phyloP scores from a whole-genome alignment of 495 filamentous ascomycete genomes.

The Penicillium lividum region DNA sequence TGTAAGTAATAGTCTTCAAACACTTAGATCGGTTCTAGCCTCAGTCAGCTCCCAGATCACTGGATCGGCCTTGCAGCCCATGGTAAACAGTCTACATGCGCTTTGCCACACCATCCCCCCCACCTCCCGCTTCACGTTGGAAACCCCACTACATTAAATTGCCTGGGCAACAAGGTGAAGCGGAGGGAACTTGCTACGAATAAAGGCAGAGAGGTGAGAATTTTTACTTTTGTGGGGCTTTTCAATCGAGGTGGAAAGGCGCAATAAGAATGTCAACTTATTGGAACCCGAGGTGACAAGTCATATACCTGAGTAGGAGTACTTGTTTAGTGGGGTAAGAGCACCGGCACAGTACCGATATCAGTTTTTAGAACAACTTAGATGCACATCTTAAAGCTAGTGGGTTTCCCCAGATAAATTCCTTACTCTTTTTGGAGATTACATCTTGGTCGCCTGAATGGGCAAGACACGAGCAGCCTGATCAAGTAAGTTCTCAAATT shows the following conservation, averaged over 20 bases:
- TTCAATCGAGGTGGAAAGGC: no score
- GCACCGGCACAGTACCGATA: no score
- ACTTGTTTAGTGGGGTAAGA: no score
- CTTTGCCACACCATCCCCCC: conserved; percentile 3
- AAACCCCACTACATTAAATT: conserved; percentile 1
- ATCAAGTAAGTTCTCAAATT: background rate
- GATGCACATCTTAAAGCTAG: background rate
- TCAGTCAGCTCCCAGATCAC: background rate
- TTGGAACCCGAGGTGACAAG: no score
- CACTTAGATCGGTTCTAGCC: background rate
- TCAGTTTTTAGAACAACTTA: background rate
- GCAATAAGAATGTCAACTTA: no score
- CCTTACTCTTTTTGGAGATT: background rate
- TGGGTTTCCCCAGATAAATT: background rate
- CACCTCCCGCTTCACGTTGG: background rate
- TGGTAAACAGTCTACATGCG: background rate
- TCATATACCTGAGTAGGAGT: no score
- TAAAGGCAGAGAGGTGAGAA: no score
- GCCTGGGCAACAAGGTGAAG: no score
- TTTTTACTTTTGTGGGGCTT: no score
- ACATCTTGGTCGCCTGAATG: background rate
- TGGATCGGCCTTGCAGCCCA: background rate
- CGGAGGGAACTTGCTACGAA: background rate
- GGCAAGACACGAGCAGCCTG: background rate
- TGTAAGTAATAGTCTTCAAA: no score